Base-by-base conservation (phyloP, 345 rosid genomes). In the Citrus mangshanensis region DNA sequence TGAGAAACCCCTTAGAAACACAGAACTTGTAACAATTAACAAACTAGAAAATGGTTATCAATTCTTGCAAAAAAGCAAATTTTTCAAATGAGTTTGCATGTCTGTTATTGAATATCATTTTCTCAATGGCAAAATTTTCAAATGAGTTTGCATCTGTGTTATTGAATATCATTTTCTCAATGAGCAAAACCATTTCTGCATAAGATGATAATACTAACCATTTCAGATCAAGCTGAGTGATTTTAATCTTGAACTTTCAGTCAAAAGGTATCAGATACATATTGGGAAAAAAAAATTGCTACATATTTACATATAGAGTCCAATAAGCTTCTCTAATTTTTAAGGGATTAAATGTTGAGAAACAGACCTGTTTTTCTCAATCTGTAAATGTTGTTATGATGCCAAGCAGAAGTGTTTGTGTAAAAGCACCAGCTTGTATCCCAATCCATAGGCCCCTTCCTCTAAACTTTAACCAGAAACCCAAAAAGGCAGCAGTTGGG, bases 361-460 rank as follows among this genome's bases (percentile, higher is more conserved):
- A 63, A 40, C 70, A 56, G 65, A 93, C 93, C 89, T 84, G 90
- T 70, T 81, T 79, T 79, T 89, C 87, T 95, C 94, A 95, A 82
- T 93, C 83, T 27, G 89, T 88, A 79, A 82, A 84, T n/a, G 85
- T 61, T 10, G 97, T 93, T 60, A 93, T 79, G 27, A 87, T 27
- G 68, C 58, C 78, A 3, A 95, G 91, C 63, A 89, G 74, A 42
- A 86, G 0, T 9, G 86, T 79, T 74, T 91, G 98, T 40, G 88
- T 16, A 78, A 85, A 35, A 0, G 34, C 82, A 73, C 98, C 98
- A 2, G 85, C 80, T 82, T 81, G 91, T 28, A 91, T 84, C 69
- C 98, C 98, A 8, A 89, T 75, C 97, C 97, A 95, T 7, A 93
- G 91, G 4, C 94, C 97, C 37, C 32, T 81, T 69, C 94, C 97